Evolutionary conservation across 2,329 filamentous ascomycete genomes (phyloP).

Genomic region (Exophiala aquamarina): DNA sequence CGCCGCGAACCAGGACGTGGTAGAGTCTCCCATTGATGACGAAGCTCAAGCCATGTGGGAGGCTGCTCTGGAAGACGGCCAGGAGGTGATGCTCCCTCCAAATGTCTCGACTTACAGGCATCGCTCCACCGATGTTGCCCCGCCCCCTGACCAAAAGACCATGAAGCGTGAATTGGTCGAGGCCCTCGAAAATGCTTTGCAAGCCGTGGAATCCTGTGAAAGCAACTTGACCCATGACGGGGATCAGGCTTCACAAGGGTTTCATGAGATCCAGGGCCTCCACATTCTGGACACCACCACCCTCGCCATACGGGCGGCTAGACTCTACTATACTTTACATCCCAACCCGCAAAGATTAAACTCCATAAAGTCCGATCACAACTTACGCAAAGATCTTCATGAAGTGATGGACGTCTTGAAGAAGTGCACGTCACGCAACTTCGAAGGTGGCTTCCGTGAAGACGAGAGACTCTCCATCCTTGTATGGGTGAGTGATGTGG

Average conservation of each 20-base stretch:
- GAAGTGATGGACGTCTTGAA: constrained; percentile 88
- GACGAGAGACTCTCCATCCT: constrained; percentile 76
- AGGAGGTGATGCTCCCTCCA: constrained; percentile 84
- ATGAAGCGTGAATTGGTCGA: constrained; percentile 70
- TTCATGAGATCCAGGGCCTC: constrained; percentile 86
- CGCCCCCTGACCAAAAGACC: constrained; percentile 77
- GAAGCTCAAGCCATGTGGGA: constrained; percentile 39
- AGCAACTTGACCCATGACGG: constrained; percentile 38
- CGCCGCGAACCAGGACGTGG: constrained; percentile 35
- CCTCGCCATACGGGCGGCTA: constrained; percentile 90
- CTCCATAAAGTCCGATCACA: constrained; percentile 81
- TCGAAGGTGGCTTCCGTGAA: constrained; percentile 75
- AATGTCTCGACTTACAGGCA: constrained; percentile 95
- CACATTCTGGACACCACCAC: constrained; percentile 91
- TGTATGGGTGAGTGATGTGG: constrained; percentile 77
- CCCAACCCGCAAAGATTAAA: constrained; percentile 82
- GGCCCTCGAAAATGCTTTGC: constrained; percentile 67
- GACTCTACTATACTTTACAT: constrained; percentile 94
- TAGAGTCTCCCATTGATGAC: constrained; percentile 56
- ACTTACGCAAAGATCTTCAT: constrained; percentile 80
- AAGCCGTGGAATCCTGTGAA: constrained; percentile 55
- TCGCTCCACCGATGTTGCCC: constrained; percentile 76
- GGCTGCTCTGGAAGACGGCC: constrained; percentile 61
- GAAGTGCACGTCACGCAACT: constrained; percentile 84
- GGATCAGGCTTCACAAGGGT: constrained; percentile 58